Evolutionary conservation across 306 rosid genomes (phyloP).

Genomic region (Corylus americana): DNA sequence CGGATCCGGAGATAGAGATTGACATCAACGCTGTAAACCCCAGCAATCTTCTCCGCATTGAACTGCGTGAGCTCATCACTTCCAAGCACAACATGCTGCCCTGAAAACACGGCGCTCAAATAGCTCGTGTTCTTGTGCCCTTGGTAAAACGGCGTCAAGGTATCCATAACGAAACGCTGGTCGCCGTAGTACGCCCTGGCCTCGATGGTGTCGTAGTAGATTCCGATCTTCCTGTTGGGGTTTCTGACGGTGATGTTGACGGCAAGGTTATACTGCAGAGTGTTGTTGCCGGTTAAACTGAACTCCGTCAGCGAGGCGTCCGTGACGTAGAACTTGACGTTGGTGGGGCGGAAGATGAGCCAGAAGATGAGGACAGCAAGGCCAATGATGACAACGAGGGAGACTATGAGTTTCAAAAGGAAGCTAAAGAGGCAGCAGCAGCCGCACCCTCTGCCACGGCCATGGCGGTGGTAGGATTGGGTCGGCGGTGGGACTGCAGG

Average conservation of each 20-base stretch:
- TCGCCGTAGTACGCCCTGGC: constrained; percentile 50
- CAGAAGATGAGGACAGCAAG: constrained; percentile 29
- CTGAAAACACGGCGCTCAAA: constrained; percentile 39
- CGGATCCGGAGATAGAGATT: constrained; percentile 57
- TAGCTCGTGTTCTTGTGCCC: constrained; percentile 61
- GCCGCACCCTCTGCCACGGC: background rate
- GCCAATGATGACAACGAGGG: constrained; percentile 21
- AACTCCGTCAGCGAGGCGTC: constrained; percentile 34
- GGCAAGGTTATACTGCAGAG: constrained; percentile 30
- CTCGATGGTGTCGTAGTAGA: constrained; percentile 67
- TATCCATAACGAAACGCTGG: constrained; percentile 26
- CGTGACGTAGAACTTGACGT: constrained; percentile 30
- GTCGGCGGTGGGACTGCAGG: background rate
- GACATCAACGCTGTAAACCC: constrained; percentile 51
- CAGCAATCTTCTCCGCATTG: constrained; percentile 34
- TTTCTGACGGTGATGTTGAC: constrained; percentile 56
- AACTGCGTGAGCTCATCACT: constrained; percentile 27
- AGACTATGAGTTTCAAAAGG: constrained; percentile 13
- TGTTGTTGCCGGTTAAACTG: constrained; percentile 22
- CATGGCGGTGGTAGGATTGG: constrained; percentile 1
- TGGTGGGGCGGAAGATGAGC: constrained; percentile 25
- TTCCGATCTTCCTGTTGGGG: constrained; percentile 65
- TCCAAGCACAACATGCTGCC: constrained; percentile 35
- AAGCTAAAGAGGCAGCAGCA: constrained; percentile 18
- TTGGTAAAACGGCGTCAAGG: constrained; percentile 46